phyloP scores from a whole-genome alignment of 2,329 filamentous ascomycete genomes.

The Colletotrichum limetticola region DNA sequence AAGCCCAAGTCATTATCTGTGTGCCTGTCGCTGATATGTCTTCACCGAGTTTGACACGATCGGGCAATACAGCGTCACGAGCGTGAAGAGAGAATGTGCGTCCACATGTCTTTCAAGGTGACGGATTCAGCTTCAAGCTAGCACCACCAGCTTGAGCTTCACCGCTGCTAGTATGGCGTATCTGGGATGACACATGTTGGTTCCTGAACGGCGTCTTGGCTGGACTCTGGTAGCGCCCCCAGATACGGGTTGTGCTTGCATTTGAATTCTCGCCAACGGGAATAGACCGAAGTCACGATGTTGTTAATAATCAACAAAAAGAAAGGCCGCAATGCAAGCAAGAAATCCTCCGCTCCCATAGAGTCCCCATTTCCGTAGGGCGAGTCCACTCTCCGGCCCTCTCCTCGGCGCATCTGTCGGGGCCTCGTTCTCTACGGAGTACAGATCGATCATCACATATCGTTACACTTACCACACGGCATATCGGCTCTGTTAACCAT shows the following conservation, averaged over 20 bases:
- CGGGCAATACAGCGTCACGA: neutral
- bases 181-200: neutral
- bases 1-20: neutral
- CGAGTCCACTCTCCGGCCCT: neutral
- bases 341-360: neutral
- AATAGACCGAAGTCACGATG: neutral
- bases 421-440: neutral
- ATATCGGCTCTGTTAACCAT: neutral
- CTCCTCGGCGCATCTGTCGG: neutral
- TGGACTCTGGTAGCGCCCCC: neutral
- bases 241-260: neutral
- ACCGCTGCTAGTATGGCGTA: neutral
- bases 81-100: neutral
- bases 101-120: neutral
- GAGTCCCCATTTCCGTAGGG: neutral
- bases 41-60: neutral
- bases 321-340: neutral
- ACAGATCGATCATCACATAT: neutral
- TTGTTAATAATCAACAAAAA: neutral
- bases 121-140: neutral
- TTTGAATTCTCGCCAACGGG: neutral
- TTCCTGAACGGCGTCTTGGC: conserved; percentile 17
- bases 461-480: neutral
- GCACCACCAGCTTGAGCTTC: neutral
- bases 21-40: neutral